Percentiles rank a stretch among this genome's conserved stretches.
Conservation (phyloP, 345 rosid genomes). For the Pseudoturritis turrita region DNA sequence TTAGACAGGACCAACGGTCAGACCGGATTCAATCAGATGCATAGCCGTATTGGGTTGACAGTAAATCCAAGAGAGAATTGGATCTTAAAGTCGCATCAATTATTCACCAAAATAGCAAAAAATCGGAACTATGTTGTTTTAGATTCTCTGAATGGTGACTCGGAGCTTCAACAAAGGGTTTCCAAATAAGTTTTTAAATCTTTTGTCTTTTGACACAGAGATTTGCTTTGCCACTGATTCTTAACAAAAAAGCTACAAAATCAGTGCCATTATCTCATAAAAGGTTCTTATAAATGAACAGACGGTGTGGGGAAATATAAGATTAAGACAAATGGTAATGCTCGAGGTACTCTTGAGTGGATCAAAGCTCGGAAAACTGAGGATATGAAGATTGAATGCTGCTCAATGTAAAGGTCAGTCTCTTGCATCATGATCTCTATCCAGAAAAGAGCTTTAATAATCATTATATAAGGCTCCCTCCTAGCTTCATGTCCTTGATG, state of each 20-base stretch:
- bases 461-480: constrained; percentile 14
- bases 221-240: constrained; percentile 6
- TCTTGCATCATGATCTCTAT: constrained; percentile 17
- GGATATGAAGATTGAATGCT: constrained; percentile 16
- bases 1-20: too few species aligned
- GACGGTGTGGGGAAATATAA: background rate
- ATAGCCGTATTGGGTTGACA: too few species aligned
- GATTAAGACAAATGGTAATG: constrained; percentile 4
- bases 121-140: too few species aligned
- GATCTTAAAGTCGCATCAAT: too few species aligned
- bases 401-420: background rate
- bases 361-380: constrained; percentile 24
- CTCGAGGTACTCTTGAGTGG: constrained; percentile 9
- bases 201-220: background rate
- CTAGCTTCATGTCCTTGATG: constrained; percentile 44
- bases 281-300: constrained; percentile 14
- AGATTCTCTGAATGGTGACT: too few species aligned
- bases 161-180: background rate
- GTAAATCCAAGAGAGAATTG: too few species aligned
- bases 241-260: constrained; percentile 10
- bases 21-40: too few species aligned
- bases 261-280: constrained; percentile 5
- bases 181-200: background rate
- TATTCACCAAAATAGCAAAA: too few species aligned
- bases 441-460: constrained; percentile 4